Conservation (phyloP, 225 moss, liverwort and hornwort genomes). For the Straminergon stramineum region DNA sequence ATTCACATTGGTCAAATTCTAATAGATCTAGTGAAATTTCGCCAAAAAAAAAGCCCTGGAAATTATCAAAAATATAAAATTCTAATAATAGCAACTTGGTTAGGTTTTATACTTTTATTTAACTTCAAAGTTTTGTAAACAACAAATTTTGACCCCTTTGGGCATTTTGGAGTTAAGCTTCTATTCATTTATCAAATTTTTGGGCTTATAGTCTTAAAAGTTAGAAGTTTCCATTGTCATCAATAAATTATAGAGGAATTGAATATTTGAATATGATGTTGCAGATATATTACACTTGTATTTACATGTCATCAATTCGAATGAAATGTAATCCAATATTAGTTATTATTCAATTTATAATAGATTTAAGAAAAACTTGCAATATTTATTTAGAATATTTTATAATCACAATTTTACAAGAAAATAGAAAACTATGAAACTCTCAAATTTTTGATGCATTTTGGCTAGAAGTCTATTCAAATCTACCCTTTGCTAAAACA, state of each 20-base stretch:
- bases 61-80: too few species aligned
- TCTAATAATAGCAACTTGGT: too few species aligned
- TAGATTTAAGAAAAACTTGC: background rate
- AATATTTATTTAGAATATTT: background rate
- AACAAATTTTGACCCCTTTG: too few species aligned
- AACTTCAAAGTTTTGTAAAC: too few species aligned
- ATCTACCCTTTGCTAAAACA: background rate
- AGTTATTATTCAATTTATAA: background rate
- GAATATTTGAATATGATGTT: background rate
- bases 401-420: background rate
- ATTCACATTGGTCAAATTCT: too few species aligned
- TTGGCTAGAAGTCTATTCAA: background rate
- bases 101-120: too few species aligned
- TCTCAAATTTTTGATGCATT: background rate
- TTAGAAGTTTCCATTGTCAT: background rate
- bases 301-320: background rate
- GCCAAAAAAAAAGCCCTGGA: too few species aligned
- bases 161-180: too few species aligned
- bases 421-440: background rate
- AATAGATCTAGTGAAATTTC: too few species aligned
- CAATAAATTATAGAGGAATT: background rate
- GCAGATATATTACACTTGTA: fast-evolving
- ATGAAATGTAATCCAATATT: background rate
- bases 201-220: fast-evolving
- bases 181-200: too few species aligned